Base-by-base conservation (phyloP, 2,329 filamentous ascomycete species). In the Acrodontium crateriforme region DNA sequence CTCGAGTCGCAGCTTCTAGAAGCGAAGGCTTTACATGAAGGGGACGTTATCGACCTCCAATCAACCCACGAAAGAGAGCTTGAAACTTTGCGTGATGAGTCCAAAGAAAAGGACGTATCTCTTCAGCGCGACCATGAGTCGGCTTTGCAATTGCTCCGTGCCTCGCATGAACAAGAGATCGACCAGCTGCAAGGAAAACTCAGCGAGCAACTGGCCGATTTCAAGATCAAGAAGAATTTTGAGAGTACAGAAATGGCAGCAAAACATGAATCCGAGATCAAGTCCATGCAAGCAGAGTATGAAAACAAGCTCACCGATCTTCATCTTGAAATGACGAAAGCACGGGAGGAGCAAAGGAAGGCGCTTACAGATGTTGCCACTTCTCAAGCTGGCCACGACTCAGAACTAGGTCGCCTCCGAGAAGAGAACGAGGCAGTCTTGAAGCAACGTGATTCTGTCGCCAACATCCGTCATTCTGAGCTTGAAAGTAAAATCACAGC, bases 241-340 rank as follows among this genome's bases (percentile, higher is more conserved):
- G 35, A 38, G 16, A 29, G n/a, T 16, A 28, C 37, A 18, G 23
- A 30, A 6, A 11, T 34, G 5, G 25, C 24, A 15, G 18, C 22
- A 10, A 32, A 32, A 12, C 26, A 36, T 19, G 24, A 31, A 14
- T 25, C 28, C 11, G 24, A 36, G 9, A 20, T 37, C 5, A 26
- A 32, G 16, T 26, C 25, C n/a, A 9, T 32, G 21, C 17, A 35
- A 27, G 26, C 38, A 22, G 25, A 24, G 13, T 28, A 38, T 20
- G 32, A 34, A 16, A 23, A 25, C 4, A n/a, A 16, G 9, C 21
- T 34, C 14, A 21, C 16, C 17, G 18, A 29, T 10, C 6, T 23
- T 16, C 14, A 22, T 23, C 19, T 8, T 9, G 25, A n/a, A n/a
- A n/a, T n/a, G n/a, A n/a, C n/a, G n/a, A n/a, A n/a, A n/a, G n/a